Evolutionary conservation across 2,329 filamentous ascomycete genomes (phyloP), one percentile per base, ranked within the genome.

Genomic region (Xylaria sp.): DNA sequence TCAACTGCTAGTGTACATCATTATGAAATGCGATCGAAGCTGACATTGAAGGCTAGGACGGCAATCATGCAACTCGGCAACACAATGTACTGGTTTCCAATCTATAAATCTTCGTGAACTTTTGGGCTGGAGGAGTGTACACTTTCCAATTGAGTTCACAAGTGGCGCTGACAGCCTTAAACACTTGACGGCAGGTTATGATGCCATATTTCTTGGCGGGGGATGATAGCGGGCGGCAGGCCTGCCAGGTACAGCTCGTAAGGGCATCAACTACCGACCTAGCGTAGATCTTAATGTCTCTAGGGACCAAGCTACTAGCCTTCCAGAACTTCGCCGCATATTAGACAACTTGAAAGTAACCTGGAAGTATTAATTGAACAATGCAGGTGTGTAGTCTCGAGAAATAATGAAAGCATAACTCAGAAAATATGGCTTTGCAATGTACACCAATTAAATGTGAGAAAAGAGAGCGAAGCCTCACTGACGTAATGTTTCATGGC

Each of bases 401-500:
- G 28, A 28, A 28, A 28, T 37, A 4, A 37, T 9, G 34, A 37
- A 10, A 37, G 10, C 34, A 9, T 34, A 34, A 34, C 6, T 34
- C 32, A 34, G 32, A 34, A 34, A 34, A 34, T 5, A n/a, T n/a
- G 18, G 15, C 32, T n/a, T n/a, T 18, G 5, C 25, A 18, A 34
- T 12, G 10, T 37, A 10, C 12, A n/a, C 32, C 9, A 56, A n/a
- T 46, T 46, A 15, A 18, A 18, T 46, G 1, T 13, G n/a, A 25
- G 5, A 8, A 39, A 23, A 56, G n/a, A 56, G 12, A 56, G 12
- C n/a, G 12, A 50, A 15, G 13, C 44, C 8, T 25, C 32, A 60
- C 20, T 51, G 58, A 51, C 28, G 44, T 51, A 51, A 56, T 39
- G n/a, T n/a, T 39, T 56, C 54, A 23, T 56, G 7, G 4, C 18